These are phyloP conservation scores for Beta vulgaris DNA, from an alignment of 148 eudicot genomes.

Conservation along the genomic window DNA sequence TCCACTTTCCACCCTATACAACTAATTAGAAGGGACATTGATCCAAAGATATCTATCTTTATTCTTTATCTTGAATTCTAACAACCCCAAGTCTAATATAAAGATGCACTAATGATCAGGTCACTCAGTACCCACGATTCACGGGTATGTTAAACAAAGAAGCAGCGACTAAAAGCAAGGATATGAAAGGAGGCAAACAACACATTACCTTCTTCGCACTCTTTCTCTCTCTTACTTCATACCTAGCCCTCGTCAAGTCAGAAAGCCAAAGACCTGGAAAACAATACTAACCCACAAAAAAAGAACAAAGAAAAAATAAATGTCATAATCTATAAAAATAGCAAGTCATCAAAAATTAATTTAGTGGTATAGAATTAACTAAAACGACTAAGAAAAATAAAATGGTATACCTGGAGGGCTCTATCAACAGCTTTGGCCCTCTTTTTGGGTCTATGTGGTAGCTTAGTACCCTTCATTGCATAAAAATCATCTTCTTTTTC, in stretches of 20 bases:
- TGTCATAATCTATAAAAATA: not conserved
- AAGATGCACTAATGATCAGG: not conserved
- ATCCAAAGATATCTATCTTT: too few species aligned
- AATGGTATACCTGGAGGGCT: conserved; percentile 37
- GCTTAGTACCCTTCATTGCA: conserved; percentile 49
- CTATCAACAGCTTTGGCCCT: conserved; percentile 52
- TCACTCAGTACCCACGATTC: not conserved
- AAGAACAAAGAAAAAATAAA: conserved; percentile 4
- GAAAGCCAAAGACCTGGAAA: conserved; percentile 52
- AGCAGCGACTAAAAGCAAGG: not conserved
- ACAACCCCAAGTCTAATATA: too few species aligned
- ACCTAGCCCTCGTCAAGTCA: conserved; percentile 42
- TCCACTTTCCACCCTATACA: too few species aligned
- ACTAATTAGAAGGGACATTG: too few species aligned
- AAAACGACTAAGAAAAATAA: not conserved
- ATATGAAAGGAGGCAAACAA: not conserved
- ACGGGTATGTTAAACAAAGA: conserved; percentile 1
- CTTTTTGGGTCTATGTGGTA: conserved; percentile 50
- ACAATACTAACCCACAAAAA: conserved; percentile 36
- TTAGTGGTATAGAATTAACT: not conserved
- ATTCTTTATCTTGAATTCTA: too few species aligned
- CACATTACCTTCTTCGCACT: conserved; percentile 40
- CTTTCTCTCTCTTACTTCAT: conserved; percentile 51
- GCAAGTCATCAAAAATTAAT: too few species aligned
- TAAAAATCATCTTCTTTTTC: conserved; percentile 52